Conservation (phyloP, 768 basidiomycete genomes). For the Polyporus arcularius region DNA sequence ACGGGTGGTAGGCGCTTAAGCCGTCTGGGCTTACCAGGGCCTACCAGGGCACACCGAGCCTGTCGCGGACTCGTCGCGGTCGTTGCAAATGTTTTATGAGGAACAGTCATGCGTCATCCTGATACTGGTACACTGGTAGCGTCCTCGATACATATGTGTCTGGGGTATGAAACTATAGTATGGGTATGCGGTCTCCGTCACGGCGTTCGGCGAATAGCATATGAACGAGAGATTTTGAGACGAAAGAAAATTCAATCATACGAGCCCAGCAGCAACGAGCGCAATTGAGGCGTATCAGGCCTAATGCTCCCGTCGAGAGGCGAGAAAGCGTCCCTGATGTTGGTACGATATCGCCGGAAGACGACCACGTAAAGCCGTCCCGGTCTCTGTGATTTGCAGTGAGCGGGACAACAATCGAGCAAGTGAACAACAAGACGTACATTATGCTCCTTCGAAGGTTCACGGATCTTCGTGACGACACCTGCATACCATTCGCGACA, state of each 20-base stretch:
- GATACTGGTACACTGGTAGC: not conserved
- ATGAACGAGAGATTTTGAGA: not conserved
- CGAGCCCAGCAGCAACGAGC: slow-evolving; percentile 15
- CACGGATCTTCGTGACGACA: slow-evolving; percentile 2
- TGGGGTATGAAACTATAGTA: not conserved
- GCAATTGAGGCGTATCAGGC: slow-evolving; percentile 29
- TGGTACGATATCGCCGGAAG: slow-evolving; percentile 22
- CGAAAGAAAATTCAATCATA: not conserved
- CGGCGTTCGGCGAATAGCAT: not conserved
- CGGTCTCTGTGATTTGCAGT: slow-evolving; percentile 1
- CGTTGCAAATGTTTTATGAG: too few relatives aligned
- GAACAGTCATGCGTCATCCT: not conserved
- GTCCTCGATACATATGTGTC: not conserved
- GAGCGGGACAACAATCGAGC: not conserved
- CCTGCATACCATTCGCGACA: slow-evolving; percentile 15
- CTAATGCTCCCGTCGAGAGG: slow-evolving; percentile 33
- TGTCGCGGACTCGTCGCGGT: not conserved
- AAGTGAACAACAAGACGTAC: not conserved
- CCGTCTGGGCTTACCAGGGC: not conserved
- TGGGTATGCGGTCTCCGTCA: slow-evolving; percentile 1
- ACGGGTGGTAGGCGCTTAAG: not conserved
- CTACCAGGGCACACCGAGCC: not conserved
- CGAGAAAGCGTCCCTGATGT: slow-evolving; percentile 24
- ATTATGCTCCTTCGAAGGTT: not conserved
- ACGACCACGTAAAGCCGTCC: slow-evolving; percentile 20